A percentile compares a stretch with the other conserved stretches of the same genome.
phyloP scores from a whole-genome alignment of 768 basidiomycete species.

The Gymnopilus dilepis region DNA sequence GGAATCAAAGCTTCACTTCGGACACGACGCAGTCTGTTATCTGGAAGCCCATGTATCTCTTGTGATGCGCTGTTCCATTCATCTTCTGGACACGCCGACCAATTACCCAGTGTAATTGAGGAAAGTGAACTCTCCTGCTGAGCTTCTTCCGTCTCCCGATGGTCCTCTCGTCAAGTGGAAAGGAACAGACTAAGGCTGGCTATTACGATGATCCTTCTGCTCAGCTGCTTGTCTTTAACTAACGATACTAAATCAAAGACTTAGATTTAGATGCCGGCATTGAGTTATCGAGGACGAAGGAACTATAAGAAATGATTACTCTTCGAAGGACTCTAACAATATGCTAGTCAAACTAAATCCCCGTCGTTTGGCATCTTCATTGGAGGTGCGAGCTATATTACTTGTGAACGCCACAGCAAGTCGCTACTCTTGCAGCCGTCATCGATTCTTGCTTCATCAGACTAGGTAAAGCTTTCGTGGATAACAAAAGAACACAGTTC shows the following conservation, averaged over 20 bases:
- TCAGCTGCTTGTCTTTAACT: conserved; percentile 4
- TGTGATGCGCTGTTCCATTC: background rate
- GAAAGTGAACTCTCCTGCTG: background rate
- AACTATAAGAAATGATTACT: conserved; percentile 10
- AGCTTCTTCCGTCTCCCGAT: background rate
- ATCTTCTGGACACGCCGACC: background rate
- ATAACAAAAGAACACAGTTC: conserved; percentile 2
- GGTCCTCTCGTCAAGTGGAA: background rate
- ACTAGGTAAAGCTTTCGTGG: background rate
- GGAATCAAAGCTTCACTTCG: conserved; percentile 1
- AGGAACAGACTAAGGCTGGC: background rate
- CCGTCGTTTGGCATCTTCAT: conserved; percentile 20
- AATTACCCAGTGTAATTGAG: background rate
- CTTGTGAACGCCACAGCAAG: conserved; percentile 26
- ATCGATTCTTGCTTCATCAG: background rate
- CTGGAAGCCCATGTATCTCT: background rate
- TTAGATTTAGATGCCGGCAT: background rate
- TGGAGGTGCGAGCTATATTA: conserved; percentile 23
- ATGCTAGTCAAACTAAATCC: conserved; percentile 22
- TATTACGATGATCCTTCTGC: conserved; percentile 16
- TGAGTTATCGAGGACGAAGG: conserved; percentile 9
- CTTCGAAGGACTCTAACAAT: conserved; percentile 11
- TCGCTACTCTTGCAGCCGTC: conserved; percentile 10
- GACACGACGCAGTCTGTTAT: background rate
- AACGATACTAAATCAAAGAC: background rate